These are phyloP conservation scores for Juglanconis juglandina DNA, from an alignment of 2,329 filamentous ascomycete genomes.

Conservation along the genomic window DNA sequence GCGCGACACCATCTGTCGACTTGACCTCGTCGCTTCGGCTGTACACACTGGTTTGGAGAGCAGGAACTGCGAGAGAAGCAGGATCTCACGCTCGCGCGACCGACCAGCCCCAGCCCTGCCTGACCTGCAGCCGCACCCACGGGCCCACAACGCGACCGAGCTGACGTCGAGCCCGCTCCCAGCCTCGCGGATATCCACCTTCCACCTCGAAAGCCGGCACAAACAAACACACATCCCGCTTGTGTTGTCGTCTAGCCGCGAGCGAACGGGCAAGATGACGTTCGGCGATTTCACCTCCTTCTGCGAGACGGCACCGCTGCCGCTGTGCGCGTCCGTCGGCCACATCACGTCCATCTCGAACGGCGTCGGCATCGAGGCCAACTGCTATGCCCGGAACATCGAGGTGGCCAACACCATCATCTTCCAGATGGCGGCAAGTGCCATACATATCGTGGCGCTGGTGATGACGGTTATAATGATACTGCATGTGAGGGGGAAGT, in stretches of 20 bases:
- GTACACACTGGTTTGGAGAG: background rate
- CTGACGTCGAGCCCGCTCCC: background rate
- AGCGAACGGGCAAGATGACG: constrained; percentile 56
- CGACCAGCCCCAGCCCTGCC: no score
- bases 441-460: constrained; percentile 87
- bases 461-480: constrained; percentile 97
- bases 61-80: background rate
- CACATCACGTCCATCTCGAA: constrained; percentile 65
- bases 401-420: constrained; percentile 98
- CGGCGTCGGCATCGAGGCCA: constrained; percentile 75
- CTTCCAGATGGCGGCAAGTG: constrained; percentile 86
- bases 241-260: background rate
- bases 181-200: constrained; percentile 4
- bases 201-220: background rate
- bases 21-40: background rate
- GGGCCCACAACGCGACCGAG: background rate
- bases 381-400: constrained; percentile 92
- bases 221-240: background rate
- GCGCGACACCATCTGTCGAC: background rate
- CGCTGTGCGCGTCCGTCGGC: constrained; percentile 83
- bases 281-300: constrained; percentile 89
- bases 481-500: constrained; percentile 92
- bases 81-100: background rate
- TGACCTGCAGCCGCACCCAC: constrained; percentile 1
- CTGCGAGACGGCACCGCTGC: constrained; percentile 80